Evolutionary conservation across 805 yeast species (phyloP).

Genomic region (Peterozyma xylosa): DNA sequence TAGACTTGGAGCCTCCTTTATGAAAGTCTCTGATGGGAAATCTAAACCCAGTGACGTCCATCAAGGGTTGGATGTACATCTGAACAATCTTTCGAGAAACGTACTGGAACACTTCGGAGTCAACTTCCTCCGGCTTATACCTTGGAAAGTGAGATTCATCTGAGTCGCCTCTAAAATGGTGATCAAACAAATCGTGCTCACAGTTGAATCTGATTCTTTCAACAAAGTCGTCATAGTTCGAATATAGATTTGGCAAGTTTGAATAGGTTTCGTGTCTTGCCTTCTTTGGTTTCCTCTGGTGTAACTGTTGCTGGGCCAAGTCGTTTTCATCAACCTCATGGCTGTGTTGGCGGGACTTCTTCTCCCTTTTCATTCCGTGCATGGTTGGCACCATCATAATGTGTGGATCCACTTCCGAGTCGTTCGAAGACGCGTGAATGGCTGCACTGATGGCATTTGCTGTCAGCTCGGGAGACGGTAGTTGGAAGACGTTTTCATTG

Average conservation of each 20-base stretch:
- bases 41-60: slow-evolving; percentile 30
- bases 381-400: not conserved
- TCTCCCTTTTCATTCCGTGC: not conserved
- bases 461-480: slow-evolving; percentile 8
- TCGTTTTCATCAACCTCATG: not conserved
- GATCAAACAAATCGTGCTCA: slow-evolving; percentile 26
- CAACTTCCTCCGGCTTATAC: slow-evolving; percentile 22
- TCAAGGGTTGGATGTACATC: slow-evolving; percentile 30
- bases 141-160: slow-evolving; percentile 25
- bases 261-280: slow-evolving; percentile 19
- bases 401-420: not conserved
- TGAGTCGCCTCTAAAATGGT: slow-evolving; percentile 24
- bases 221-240: slow-evolving; percentile 25
- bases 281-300: slow-evolving; percentile 8
- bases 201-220: slow-evolving; percentile 26
- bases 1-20: slow-evolving; percentile 31
- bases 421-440: slow-evolving; percentile 5
- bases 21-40: slow-evolving; percentile 39
- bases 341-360: not conserved
- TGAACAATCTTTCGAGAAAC: slow-evolving; percentile 27
- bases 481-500: slow-evolving; percentile 6
- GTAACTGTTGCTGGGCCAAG: not conserved
- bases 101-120: slow-evolving; percentile 22
- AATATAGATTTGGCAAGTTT: slow-evolving; percentile 25
- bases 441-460: slow-evolving; percentile 7